These are phyloP conservation scores for Aspergillus awamori DNA, from an alignment of 2,329 filamentous ascomycete species.

Conservation along the genomic window DNA sequence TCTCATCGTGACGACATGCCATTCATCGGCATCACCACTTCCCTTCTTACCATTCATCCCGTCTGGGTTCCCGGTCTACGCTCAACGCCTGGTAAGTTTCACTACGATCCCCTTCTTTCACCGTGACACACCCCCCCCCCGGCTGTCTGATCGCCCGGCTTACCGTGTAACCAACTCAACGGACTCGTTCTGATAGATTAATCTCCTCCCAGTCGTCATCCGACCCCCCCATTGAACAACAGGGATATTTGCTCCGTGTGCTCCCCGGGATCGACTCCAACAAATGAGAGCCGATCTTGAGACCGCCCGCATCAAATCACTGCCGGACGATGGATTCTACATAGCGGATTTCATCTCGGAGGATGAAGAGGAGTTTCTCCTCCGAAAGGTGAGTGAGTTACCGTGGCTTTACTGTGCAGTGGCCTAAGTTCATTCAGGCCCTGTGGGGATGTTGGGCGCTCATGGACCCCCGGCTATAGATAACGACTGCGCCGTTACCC, in stretches of 20 bases:
- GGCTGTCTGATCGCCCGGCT: neutral
- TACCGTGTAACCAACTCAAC: constrained; percentile 1
- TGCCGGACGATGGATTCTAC: constrained; percentile 68
- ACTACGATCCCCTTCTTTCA: neutral
- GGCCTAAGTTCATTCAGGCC: too few species aligned
- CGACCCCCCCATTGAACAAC: neutral
- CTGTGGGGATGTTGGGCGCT: neutral
- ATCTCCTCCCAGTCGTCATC: neutral
- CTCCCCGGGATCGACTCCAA: neutral
- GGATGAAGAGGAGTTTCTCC: constrained; percentile 71
- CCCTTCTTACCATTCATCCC: neutral
- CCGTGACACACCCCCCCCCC: too few species aligned
- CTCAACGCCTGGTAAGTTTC: neutral
- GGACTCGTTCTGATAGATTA: neutral
- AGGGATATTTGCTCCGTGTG: neutral
- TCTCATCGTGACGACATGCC: constrained; percentile 15
- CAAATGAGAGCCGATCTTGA: constrained; percentile 29
- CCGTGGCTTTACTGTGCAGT: neutral
- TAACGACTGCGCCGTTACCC: constrained; percentile 66
- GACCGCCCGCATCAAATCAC: constrained; percentile 32
- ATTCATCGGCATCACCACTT: neutral
- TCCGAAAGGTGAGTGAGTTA: constrained; percentile 69
- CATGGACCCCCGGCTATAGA: constrained; percentile 19
- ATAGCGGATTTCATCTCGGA: constrained; percentile 79
- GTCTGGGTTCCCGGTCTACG: neutral